Percentiles rank a stretch among this genome's conserved stretches.
phyloP scores from a whole-genome alignment of 768 basidiomycete species.

The Boletus tomentosulus region DNA sequence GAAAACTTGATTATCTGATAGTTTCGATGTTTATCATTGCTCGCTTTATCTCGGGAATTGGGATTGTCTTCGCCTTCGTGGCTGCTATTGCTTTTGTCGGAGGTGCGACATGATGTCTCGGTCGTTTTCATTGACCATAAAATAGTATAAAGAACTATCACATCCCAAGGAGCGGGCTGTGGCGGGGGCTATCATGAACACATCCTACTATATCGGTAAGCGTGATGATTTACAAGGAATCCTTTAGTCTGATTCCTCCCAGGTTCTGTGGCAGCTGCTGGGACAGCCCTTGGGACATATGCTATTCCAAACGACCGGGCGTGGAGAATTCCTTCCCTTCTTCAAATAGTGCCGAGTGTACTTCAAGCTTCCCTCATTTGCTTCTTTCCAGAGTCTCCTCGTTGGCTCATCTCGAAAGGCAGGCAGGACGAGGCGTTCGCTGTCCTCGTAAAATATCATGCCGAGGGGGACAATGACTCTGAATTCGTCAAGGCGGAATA shows the following conservation, averaged over 20 bases:
- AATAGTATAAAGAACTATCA: slow-evolving; percentile 4
- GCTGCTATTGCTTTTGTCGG: slow-evolving; percentile 5
- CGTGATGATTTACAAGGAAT: background rate
- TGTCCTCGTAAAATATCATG: slow-evolving; percentile 55
- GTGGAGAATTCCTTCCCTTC: slow-evolving; percentile 58
- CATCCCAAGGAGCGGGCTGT: slow-evolving; percentile 11
- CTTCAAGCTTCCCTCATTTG: slow-evolving; percentile 53
- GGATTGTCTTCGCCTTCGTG: background rate
- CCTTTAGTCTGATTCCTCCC: background rate
- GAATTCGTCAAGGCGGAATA: slow-evolving; percentile 58
- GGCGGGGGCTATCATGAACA: background rate
- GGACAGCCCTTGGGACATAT: slow-evolving; percentile 60
- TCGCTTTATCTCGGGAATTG: slow-evolving; percentile 3
- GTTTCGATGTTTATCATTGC: slow-evolving; percentile 8
- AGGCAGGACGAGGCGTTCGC: slow-evolving; percentile 44
- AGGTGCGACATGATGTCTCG: background rate
- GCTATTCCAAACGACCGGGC: slow-evolving; percentile 53
- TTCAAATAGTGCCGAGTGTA: slow-evolving; percentile 50
- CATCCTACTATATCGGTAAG: slow-evolving; percentile 4
- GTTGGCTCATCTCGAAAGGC: slow-evolving; percentile 59
- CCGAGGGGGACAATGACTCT: slow-evolving; percentile 47
- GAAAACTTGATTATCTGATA: background rate
- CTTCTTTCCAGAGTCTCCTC: slow-evolving; percentile 60
- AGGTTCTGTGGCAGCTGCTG: slow-evolving; percentile 37
- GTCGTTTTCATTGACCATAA: background rate